phyloP scores from a whole-genome alignment of 768 basidiomycete species.

The Pulveroboletus sp. region DNA sequence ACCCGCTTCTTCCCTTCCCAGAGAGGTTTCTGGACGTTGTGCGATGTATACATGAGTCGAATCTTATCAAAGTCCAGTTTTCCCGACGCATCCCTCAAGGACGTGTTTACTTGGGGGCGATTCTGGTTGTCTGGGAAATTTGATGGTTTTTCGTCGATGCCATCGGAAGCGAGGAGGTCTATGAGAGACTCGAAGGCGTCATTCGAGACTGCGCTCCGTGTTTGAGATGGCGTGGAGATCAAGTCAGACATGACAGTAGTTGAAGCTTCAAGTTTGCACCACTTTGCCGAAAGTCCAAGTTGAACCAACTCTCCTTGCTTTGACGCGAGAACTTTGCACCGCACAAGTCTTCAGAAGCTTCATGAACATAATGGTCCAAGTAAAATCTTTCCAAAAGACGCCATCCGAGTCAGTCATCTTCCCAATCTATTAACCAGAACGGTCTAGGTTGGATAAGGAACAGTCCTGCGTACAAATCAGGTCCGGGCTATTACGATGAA shows the following conservation, averaged over 20 bases:
- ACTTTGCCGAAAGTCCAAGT: too few species aligned
- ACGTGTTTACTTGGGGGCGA: slow-evolving; percentile 1
- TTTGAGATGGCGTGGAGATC: slow-evolving; percentile 23
- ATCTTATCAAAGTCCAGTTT: slow-evolving; percentile 32
- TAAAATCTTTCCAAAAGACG: too few species aligned
- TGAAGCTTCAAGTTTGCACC: not conserved
- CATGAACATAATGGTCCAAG: too few species aligned
- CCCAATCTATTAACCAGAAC: too few species aligned
- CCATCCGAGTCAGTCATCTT: too few species aligned
- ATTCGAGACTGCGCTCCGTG: slow-evolving; percentile 15
- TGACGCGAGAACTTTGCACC: too few species aligned
- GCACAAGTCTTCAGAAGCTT: too few species aligned
- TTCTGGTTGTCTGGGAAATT: not conserved
- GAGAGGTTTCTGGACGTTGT: slow-evolving; percentile 4
- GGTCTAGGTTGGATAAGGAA: too few species aligned
- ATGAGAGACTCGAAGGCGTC: slow-evolving; percentile 28
- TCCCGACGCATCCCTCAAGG: slow-evolving; percentile 27
- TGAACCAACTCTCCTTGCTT: too few species aligned
- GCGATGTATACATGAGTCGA: slow-evolving; percentile 24
- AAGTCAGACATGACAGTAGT: slow-evolving; percentile 17
- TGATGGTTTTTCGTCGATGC: slow-evolving; percentile 12
- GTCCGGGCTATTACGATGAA: too few species aligned
- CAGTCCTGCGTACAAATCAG: too few species aligned
- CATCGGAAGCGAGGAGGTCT: slow-evolving; percentile 30
- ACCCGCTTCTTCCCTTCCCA: not conserved